A percentile compares a stretch with the other conserved stretches of the same genome.
phyloP scores from a whole-genome alignment of 768 basidiomycete species.

The Russula sp. region DNA sequence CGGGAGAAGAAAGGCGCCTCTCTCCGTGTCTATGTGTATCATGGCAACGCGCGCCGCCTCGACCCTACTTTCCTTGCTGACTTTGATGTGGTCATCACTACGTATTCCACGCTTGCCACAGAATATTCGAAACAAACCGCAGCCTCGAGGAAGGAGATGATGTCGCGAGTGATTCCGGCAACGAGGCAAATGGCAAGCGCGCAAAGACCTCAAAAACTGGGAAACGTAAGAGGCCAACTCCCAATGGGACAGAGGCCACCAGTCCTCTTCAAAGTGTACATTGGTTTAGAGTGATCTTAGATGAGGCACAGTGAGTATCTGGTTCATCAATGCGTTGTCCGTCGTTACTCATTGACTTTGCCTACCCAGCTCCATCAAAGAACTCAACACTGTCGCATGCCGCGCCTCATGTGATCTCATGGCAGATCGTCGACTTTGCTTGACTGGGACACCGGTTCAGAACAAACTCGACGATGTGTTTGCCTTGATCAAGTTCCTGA shows the following conservation, averaged over 20 bases:
- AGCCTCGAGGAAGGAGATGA: slow-evolving; percentile 69
- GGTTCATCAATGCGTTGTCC: neutral
- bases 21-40: slow-evolving; percentile 91
- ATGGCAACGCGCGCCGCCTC: slow-evolving; percentile 82
- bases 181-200: slow-evolving; percentile 59
- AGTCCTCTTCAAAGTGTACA: slow-evolving; percentile 92
- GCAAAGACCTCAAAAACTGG: slow-evolving; percentile 60
- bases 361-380: slow-evolving; percentile 83
- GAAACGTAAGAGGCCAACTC: slow-evolving; percentile 38
- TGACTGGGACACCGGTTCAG: slow-evolving; percentile 98
- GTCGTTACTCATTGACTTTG: slow-evolving; percentile 4
- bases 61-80: slow-evolving; percentile 87
- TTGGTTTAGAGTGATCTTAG: slow-evolving; percentile 94
- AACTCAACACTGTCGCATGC: slow-evolving; percentile 89
- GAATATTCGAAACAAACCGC: slow-evolving; percentile 89
- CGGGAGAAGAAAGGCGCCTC: slow-evolving; percentile 36
- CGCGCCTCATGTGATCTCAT: slow-evolving; percentile 93
- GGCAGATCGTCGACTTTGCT: slow-evolving; percentile 87
- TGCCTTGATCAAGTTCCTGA: slow-evolving; percentile 94
- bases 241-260: slow-evolving; percentile 49
- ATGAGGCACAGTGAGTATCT: slow-evolving; percentile 88
- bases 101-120: slow-evolving; percentile 91
- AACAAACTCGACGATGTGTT: slow-evolving; percentile 99
- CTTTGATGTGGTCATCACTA: slow-evolving; percentile 97
- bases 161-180: slow-evolving; percentile 60